Evolutionary conservation across 2,329 filamentous ascomycete species (phyloP), one percentile per base, ranked within the genome.

Genomic region (Neofusicoccum sp.): DNA sequence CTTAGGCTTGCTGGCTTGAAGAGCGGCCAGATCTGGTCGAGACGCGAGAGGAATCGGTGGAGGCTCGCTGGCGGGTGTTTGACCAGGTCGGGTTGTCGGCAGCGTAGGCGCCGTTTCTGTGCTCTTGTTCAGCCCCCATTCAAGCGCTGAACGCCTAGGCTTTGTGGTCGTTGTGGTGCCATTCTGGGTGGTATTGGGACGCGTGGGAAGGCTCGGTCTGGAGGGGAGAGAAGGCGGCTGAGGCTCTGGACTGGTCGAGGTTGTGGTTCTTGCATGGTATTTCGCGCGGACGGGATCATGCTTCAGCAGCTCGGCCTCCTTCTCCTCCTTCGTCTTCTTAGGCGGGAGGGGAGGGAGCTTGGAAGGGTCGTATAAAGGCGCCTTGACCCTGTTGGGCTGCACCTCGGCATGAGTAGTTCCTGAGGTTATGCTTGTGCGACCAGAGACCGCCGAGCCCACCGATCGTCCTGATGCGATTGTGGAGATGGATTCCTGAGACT

Each of bases 331-430:
- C 9, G 73, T 68, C 58, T 74, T 71, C 66, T 80, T 84, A 1
- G 81, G 78, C 51, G 83, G 84, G 36, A 86, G 73, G 31, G 80
- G 75, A 56, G 85, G 85, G 8, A 86, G 71, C 38, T 79, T 77
- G 12, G 78, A 71, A 51, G 83, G 80, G 62, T 84, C 82, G 73
- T 81, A 87, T 48, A 80, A 79, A 8, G 85, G 85, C 5, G 84
- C 82, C 66, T 80, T 79, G 49, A 82, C 73, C 71, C 26, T 71
- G 65, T 38, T 68, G 64, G 20, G 70, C 72, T 26, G 72, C 68
- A 26, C 63, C 71, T 61, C 69, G 71, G 33, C 70, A 68, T 36
- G 67, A 70, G 72, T 71, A n/a, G 68, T 72, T 57, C 67, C 64
- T 30, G 51, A 56, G 36, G 70, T 75, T 28, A 72, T 71, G 36